Conservation (phyloP, 768 basidiomycete species). For the Lyophyllum atratum region DNA sequence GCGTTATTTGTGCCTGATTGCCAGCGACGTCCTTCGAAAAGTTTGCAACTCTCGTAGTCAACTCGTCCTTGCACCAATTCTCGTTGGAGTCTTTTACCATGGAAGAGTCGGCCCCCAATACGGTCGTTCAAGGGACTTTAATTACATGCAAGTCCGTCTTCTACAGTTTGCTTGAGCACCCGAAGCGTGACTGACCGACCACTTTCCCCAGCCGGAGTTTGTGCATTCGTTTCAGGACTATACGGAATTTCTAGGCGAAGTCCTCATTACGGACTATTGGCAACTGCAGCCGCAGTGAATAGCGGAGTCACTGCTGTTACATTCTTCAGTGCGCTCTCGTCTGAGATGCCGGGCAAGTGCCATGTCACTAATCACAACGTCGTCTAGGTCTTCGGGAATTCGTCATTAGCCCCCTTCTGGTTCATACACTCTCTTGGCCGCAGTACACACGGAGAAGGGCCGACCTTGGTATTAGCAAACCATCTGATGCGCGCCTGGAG, state of each 20-base stretch:
- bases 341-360: background rate
- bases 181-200: conserved; percentile 27
- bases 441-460: conserved; percentile 49
- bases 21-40: background rate
- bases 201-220: conserved; percentile 49
- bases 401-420: conserved; percentile 63
- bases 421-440: conserved; percentile 41
- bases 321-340: conserved; percentile 69
- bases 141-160: conserved; percentile 83
- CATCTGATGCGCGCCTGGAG: conserved; percentile 6
- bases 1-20: conserved; percentile 13
- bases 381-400: conserved; percentile 73
- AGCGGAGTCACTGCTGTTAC: conserved; percentile 68
- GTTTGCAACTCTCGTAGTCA: background rate
- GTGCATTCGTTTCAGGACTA: conserved; percentile 50
- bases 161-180: conserved; percentile 16
- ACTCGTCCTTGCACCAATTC: background rate
- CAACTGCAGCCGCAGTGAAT: conserved; percentile 68
- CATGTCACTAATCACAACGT: conserved; percentile 1
- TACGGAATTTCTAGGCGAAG: conserved; percentile 48
- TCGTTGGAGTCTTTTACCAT: conserved; percentile 15
- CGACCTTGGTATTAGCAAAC: conserved; percentile 23
- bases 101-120: conserved; percentile 36
- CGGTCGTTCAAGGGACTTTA: conserved; percentile 58
- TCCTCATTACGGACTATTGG: conserved; percentile 47